Base-by-base conservation (phyloP, 2,329 filamentous ascomycete species). In the Calonectria crousiana region DNA sequence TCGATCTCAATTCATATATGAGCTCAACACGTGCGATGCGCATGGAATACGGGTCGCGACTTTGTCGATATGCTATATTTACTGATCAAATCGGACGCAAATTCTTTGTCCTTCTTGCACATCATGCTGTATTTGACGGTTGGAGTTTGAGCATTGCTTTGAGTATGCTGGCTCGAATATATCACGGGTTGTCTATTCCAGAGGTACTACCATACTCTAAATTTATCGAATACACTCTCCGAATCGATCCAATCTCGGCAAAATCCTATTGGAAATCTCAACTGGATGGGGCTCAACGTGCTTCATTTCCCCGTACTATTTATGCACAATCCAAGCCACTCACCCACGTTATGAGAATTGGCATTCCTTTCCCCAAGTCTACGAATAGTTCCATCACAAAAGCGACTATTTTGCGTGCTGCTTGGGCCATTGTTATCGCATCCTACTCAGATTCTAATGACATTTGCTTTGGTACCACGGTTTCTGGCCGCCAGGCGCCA, bases 381-480 rank as follows among this genome's bases (percentile, higher is more conserved):
- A 18, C 16, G 8, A 38, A 47, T 30, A 52, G 26, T 9, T 32
- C n/a, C 34, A 65, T 75, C 3, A 78, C 77, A 1, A 68, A 67
- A 11, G 52, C 79, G 0, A 80, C 62, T 0, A 16, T 79, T 14
- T 11, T 81, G 13, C 72, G 75, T 1, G 86, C 88, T 36, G 90
- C 90, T 0, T 86, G 89, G 78, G 86, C 87, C 9, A 87, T 89
- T 71, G 78, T 93, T 2, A 92, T 4, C 83, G 86, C 23, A 83
- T 84, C 9, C 92, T 92, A 75, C 79, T 85, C 2, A 44, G 89
- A 74, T 1, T 74, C 72, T 0, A 41, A 83, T 2, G 86, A 88
- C 67, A 81, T 88, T 14, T 79, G 85, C 6, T 88, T 88, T 66
- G 87, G 87, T 0, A 83, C 84, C 68, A 87, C 86, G 0, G 77